These are phyloP conservation scores for Bassia scoparia DNA, from an alignment of 148 eudicot genomes.

Conservation along the genomic window DNA sequence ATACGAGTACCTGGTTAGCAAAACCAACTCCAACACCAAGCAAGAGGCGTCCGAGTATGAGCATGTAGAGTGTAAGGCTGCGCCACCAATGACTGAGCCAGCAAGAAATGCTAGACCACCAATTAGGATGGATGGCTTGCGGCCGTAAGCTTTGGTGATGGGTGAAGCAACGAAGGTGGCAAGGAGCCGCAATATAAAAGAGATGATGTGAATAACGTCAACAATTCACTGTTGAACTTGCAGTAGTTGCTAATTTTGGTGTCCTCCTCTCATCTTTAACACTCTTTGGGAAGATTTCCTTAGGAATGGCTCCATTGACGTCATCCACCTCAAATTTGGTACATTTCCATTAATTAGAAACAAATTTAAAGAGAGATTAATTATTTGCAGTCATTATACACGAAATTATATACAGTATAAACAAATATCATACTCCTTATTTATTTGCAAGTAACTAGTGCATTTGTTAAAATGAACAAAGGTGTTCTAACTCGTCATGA, in stretches of 20 bases:
- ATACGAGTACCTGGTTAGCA: constrained; percentile 42
- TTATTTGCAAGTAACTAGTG: no score
- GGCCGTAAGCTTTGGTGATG: constrained; percentile 40
- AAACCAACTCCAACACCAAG: constrained; percentile 60
- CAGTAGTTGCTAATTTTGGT: constrained; percentile 48
- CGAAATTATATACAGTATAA: not conserved
- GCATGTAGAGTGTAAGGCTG: constrained; percentile 44
- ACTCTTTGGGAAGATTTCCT: constrained; percentile 48
- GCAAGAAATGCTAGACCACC: constrained; percentile 44
- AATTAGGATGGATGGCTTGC: constrained; percentile 41
- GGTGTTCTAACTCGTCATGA: no score
- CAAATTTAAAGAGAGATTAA: not conserved
- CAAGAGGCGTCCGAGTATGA: constrained; percentile 49
- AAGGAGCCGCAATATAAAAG: constrained; percentile 48
- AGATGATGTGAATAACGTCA: constrained; percentile 57
- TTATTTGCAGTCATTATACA: not conserved
- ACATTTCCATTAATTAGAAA: not conserved
- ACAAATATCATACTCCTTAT: no score
- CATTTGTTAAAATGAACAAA: no score
- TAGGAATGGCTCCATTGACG: constrained; percentile 55
- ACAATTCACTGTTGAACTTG: constrained; percentile 44
- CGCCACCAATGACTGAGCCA: constrained; percentile 45
- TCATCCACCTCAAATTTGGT: constrained; percentile 41
- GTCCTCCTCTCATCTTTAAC: constrained; percentile 43
- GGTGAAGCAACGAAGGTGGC: constrained; percentile 49